These are phyloP conservation scores for Hypoxylon lienhwacheense DNA, from an alignment of 495 filamentous ascomycete genomes.

Conservation along the genomic window DNA sequence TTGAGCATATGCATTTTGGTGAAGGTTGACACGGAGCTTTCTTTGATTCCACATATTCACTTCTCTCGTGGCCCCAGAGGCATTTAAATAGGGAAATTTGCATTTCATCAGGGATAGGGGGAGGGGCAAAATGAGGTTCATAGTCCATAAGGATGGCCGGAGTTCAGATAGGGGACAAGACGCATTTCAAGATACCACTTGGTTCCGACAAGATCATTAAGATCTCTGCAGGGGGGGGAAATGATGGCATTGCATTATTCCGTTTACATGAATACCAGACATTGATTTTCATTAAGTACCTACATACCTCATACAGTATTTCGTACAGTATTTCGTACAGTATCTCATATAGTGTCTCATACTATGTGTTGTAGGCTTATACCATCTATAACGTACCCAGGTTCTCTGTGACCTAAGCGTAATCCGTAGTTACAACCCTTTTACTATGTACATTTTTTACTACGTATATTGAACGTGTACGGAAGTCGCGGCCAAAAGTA, in stretches of 20 bases:
- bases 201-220: neutral
- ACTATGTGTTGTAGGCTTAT: too few species aligned
- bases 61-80: constrained; percentile 27
- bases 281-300: constrained; percentile 4
- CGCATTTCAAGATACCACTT: constrained; percentile 27
- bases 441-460: too few species aligned
- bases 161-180: constrained; percentile 19
- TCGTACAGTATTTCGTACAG: too few species aligned
- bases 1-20: neutral
- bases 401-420: too few species aligned
- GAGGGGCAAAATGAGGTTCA: neutral
- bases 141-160: constrained; percentile 14
- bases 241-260: constrained; percentile 7
- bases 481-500: too few species aligned
- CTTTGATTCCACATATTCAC: constrained; percentile 5
- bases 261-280: constrained; percentile 13
- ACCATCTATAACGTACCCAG: too few species aligned
- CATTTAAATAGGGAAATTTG: constrained; percentile 14
- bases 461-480: too few species aligned
- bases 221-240: constrained; percentile 12
- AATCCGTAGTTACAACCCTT: too few species aligned
- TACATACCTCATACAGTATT: too few species aligned
- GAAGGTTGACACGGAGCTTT: neutral
- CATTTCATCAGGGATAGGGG: constrained; percentile 3
- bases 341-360: too few species aligned